phyloP scores from a whole-genome alignment of 2,329 filamentous ascomycete species.

The Volutella citrinella region DNA sequence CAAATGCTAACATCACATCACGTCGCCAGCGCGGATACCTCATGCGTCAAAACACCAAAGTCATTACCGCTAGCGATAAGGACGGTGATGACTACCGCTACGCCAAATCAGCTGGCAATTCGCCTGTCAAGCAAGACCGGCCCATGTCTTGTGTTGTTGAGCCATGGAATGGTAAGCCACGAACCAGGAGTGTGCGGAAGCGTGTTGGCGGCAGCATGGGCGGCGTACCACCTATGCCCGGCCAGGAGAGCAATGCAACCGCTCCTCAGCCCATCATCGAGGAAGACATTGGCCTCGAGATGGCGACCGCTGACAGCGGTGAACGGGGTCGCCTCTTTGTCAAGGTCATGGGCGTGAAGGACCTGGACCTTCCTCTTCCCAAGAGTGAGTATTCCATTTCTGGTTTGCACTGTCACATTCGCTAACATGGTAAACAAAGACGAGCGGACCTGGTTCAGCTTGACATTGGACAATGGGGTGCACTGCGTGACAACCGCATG shows the following conservation, averaged over 20 bases:
- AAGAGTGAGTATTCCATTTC: constrained; percentile 62
- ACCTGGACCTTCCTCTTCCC: constrained; percentile 86
- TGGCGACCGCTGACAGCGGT: constrained; percentile 68
- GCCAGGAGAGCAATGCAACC: constrained; percentile 77
- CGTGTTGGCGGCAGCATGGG: constrained; percentile 44
- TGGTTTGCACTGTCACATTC: background rate
- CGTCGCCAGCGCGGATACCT: constrained; percentile 90
- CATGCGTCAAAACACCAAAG: constrained; percentile 97
- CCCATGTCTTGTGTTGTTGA: constrained; percentile 95
- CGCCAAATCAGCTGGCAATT: constrained; percentile 62
- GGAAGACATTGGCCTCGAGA: constrained; percentile 58
- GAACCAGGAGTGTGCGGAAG: constrained; percentile 64
- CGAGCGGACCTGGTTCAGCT: constrained; percentile 89
- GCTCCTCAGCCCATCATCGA: constrained; percentile 66
- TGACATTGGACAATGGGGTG: constrained; percentile 96
- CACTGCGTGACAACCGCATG: constrained; percentile 97
- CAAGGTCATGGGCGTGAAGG: constrained; percentile 98
- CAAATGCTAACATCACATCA: constrained; percentile 61
- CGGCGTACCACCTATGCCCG: constrained; percentile 77
- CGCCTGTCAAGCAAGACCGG: constrained; percentile 71
- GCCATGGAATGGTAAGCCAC: constrained; percentile 84
- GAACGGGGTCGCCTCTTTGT: constrained; percentile 93
- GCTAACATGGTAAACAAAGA: constrained; percentile 45
- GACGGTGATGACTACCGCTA: constrained; percentile 54
- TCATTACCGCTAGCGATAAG: constrained; percentile 87